These are phyloP conservation scores for Rhytidhysteron rufulum DNA, from an alignment of 2,329 filamentous ascomycete genomes.

Conservation along the genomic window DNA sequence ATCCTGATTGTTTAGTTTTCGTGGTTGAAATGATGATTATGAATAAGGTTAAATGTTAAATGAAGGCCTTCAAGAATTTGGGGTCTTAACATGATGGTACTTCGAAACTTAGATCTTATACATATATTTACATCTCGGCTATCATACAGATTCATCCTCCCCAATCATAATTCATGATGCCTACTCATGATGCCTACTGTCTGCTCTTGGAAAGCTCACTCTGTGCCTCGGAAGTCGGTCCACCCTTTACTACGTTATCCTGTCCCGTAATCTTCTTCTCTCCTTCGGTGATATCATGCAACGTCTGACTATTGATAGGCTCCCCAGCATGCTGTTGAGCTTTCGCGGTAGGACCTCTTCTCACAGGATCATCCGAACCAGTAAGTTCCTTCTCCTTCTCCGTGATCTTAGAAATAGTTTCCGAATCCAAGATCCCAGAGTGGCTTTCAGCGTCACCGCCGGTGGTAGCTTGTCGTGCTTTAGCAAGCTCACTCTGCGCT, in stretches of 20 bases:
- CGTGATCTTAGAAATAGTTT: constrained; percentile 31
- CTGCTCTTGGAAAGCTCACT: constrained; percentile 24
- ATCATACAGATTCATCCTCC: too few species aligned
- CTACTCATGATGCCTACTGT: too few species aligned
- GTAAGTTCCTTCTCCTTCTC: constrained; percentile 39
- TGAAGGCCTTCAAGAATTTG: too few species aligned
- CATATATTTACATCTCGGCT: too few species aligned
- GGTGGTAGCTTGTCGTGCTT: constrained; percentile 20
- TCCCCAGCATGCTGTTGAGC: constrained; percentile 36
- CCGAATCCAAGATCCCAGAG: constrained; percentile 11
- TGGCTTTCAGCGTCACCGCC: too few species aligned
- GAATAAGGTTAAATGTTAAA: too few species aligned
- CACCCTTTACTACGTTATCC: constrained; percentile 27
- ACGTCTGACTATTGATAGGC: not conserved
- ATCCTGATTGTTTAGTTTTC: too few species aligned
- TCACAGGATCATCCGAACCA: constrained; percentile 29
- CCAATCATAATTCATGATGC: too few species aligned
- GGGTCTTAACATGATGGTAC: too few species aligned
- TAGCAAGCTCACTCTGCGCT: constrained; percentile 25
- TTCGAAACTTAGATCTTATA: too few species aligned
- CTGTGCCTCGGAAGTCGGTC: constrained; percentile 27
- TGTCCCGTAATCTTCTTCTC: constrained; percentile 11
- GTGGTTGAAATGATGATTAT: too few species aligned
- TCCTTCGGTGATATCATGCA: not conserved
- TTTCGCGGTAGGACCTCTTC: constrained; percentile 39